A percentile compares a stretch with the other conserved stretches of the same genome.
These are phyloP conservation scores for Cynara cardunculus DNA, from an alignment of 129 eudicot genomes.

Conservation along the genomic window DNA sequence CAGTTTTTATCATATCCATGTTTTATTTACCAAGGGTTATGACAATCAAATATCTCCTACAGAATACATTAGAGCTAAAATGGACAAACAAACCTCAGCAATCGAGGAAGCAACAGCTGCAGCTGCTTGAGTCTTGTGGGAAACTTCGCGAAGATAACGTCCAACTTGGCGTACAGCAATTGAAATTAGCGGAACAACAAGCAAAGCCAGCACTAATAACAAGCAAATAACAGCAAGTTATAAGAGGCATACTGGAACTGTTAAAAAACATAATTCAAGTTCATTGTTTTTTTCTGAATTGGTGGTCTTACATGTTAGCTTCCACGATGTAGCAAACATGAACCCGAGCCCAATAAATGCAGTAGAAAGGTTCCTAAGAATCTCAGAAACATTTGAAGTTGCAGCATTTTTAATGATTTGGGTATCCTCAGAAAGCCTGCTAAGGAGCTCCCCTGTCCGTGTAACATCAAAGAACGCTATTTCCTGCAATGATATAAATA, in stretches of 20 bases:
- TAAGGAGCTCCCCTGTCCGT: conserved; percentile 69
- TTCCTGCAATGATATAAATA: conserved; percentile 33
- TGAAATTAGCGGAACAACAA: conserved; percentile 77
- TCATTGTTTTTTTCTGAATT: not conserved
- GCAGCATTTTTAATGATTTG: conserved; percentile 68
- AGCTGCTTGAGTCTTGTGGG: conserved; percentile 94
- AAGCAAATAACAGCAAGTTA: not conserved
- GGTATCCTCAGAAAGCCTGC: conserved; percentile 79
- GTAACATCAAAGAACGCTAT: conserved; percentile 81
- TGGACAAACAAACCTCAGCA: conserved; percentile 64
- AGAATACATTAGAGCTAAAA: not conserved
- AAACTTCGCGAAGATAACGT: conserved; percentile 83
- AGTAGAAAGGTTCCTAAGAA: conserved; percentile 34
- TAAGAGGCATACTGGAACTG: not conserved
- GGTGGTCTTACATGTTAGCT: conserved; percentile 60
- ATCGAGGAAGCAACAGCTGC: conserved; percentile 94
- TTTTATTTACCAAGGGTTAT: not conserved
- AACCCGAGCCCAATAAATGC: conserved; percentile 77
- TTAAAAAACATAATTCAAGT: not conserved
- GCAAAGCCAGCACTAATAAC: conserved; percentile 70
- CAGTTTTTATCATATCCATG: conserved; percentile 1
- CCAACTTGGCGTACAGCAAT: conserved; percentile 85
- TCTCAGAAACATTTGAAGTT: conserved; percentile 37
- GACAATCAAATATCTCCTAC: not conserved
- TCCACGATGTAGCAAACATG: conserved; percentile 95